These are phyloP conservation scores for Backusella mclennaniae DNA, from an alignment of 192 early-diverging fungal genomes.

Conservation along the genomic window DNA sequence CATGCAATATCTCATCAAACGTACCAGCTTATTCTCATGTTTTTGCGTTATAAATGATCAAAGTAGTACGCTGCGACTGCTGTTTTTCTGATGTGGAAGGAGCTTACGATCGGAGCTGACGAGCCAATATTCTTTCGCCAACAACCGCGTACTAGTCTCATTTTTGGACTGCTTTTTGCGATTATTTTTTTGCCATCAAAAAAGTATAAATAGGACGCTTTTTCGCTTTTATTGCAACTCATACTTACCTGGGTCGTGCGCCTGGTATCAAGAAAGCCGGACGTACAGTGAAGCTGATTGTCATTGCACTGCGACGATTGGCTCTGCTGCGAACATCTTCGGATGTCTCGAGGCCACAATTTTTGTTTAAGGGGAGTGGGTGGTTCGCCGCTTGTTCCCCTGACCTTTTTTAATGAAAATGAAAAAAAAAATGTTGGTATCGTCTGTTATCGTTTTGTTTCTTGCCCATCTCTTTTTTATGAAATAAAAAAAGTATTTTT, in stretches of 20 bases:
- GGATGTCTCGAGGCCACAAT: slow-evolving; percentile 33
- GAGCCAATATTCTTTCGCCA: neutral
- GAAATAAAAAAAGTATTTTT: neutral
- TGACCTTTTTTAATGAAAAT: slow-evolving; percentile 13
- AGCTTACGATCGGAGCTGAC: neutral
- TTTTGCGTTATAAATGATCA: neutral
- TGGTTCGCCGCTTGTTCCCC: slow-evolving; percentile 15
- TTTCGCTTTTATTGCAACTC: slow-evolving; percentile 23
- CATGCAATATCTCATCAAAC: too few relatives aligned
- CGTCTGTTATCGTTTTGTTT: neutral
- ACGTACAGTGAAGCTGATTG: slow-evolving; percentile 18
- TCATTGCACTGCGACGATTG: slow-evolving; percentile 32
- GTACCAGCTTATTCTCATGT: neutral
- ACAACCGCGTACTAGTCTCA: neutral
- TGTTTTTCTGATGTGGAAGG: neutral
- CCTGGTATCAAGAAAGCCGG: slow-evolving; percentile 22
- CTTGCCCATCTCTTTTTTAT: neutral
- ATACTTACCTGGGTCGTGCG: slow-evolving; percentile 34
- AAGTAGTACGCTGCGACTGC: too few relatives aligned
- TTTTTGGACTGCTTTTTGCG: neutral
- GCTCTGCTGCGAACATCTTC: slow-evolving; percentile 28
- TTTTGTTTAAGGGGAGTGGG: slow-evolving; percentile 25
- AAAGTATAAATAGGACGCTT: slow-evolving; percentile 12
- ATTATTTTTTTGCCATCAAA: neutral
- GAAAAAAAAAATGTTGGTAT: neutral